Percentiles rank a stretch among this genome's conserved stretches.
Evolutionary conservation across 2,329 filamentous ascomycete genomes (phyloP).

Genomic region (Xenosphaeropsis pyriputrescens): DNA sequence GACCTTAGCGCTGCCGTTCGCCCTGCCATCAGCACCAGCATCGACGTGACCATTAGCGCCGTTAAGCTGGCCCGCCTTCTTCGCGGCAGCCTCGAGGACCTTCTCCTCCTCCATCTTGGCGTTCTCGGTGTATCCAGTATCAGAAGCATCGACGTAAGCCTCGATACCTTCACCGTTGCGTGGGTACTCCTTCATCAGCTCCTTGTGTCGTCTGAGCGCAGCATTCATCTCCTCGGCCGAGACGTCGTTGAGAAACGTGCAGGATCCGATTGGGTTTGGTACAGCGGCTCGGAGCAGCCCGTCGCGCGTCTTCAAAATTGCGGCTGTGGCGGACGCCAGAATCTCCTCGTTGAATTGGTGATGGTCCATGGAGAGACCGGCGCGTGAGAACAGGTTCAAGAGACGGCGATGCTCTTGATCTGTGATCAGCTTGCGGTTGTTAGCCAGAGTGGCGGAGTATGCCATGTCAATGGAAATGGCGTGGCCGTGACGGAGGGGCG

Average conservation of each 20-base stretch:
- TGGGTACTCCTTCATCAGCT: conserved; percentile 44
- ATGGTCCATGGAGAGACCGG: conserved; percentile 59
- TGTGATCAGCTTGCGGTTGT: conserved; percentile 43
- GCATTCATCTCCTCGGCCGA: conserved; percentile 43
- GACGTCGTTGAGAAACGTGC: conserved; percentile 56
- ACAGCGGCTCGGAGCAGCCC: conserved; percentile 54
- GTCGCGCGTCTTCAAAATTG: conserved; percentile 58
- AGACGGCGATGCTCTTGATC: conserved; percentile 45
- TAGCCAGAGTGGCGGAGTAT: conserved; percentile 55
- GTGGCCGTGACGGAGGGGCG: conserved; percentile 56
- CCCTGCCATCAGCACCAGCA: conserved; percentile 2
- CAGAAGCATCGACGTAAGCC: conserved; percentile 53
- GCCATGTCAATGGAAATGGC: conserved; percentile 68
- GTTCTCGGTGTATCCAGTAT: conserved; percentile 39
- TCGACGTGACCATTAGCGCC: conserved; percentile 7
- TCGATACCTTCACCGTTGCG: conserved; percentile 51
- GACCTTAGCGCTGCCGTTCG: background rate
- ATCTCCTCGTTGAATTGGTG: conserved; percentile 50
- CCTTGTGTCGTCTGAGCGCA: conserved; percentile 48
- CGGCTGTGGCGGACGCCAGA: conserved; percentile 48
- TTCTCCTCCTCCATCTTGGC: conserved; percentile 12
- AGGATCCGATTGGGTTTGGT: conserved; percentile 50
- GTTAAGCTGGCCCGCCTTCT: conserved; percentile 11
- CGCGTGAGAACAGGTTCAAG: conserved; percentile 53
- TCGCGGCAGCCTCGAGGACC: conserved; percentile 10